Evolutionary conservation across 805 yeast genomes (phyloP).

Genomic region (Ogataea methylovora): DNA sequence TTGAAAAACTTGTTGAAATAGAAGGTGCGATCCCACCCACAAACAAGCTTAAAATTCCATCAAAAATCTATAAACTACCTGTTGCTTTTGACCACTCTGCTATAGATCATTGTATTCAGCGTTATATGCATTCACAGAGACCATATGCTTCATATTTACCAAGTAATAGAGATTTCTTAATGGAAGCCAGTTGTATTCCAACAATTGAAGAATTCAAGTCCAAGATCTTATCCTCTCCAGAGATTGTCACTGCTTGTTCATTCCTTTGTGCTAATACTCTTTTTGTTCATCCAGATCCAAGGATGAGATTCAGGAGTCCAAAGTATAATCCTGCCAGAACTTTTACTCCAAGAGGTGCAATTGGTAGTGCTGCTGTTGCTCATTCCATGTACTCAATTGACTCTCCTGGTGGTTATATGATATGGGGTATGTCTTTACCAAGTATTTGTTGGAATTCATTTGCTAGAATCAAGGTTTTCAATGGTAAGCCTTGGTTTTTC

Average conservation of each 20-base stretch:
- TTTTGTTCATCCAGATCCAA: slow-evolving; percentile 24
- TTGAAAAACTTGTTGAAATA: slow-evolving; percentile 10
- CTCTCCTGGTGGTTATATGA: slow-evolving; percentile 26
- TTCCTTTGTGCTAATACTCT: slow-evolving; percentile 23
- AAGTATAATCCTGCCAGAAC: slow-evolving; percentile 26
- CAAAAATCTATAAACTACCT: slow-evolving; percentile 18
- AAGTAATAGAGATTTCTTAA: slow-evolving; percentile 18
- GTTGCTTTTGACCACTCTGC: slow-evolving; percentile 19
- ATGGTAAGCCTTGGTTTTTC: slow-evolving; percentile 24
- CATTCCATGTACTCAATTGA: slow-evolving; percentile 23
- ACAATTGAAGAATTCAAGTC: slow-evolving; percentile 18
- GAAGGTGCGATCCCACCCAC: slow-evolving; percentile 19
- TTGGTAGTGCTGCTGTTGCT: slow-evolving; percentile 22
- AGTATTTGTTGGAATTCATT: slow-evolving; percentile 28
- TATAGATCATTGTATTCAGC: slow-evolving; percentile 15
- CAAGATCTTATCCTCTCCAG: slow-evolving; percentile 15
- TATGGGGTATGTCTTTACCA: slow-evolving; percentile 25
- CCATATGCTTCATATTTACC: slow-evolving; percentile 26
- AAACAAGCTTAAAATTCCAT: slow-evolving; percentile 18
- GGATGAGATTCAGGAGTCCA: slow-evolving; percentile 18
- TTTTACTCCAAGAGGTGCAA: slow-evolving; percentile 24
- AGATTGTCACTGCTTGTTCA: slow-evolving; percentile 22
- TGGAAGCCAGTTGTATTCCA: slow-evolving; percentile 20
- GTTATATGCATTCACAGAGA: slow-evolving; percentile 22
- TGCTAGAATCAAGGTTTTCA: slow-evolving; percentile 13